Evolutionary conservation across 164 flowering plant species (phyloP).

Genomic region (Malania oleifera): DNA sequence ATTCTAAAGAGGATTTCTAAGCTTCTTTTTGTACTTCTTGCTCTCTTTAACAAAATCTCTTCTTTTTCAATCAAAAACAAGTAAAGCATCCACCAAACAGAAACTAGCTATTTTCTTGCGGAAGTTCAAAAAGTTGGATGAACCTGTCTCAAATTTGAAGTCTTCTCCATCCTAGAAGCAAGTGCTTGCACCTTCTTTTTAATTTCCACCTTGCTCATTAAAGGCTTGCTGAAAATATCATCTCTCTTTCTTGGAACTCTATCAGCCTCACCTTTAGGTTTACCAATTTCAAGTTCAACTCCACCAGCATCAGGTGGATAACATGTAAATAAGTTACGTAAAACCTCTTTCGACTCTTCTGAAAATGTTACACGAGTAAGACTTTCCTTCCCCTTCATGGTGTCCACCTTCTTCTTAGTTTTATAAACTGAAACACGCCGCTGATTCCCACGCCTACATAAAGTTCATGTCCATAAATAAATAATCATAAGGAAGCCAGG

Average conservation of each 20-base stretch:
- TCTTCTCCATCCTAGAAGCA: conserved; percentile 35
- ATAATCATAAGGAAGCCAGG: not conserved
- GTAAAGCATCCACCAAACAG: not conserved
- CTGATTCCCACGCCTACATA: conserved; percentile 45
- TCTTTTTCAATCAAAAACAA: too few relatives aligned
- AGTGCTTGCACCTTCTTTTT: conserved; percentile 45
- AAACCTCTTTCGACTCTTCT: conserved; percentile 43
- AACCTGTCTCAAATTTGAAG: conserved; percentile 49
- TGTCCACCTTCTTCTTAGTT: conserved; percentile 20
- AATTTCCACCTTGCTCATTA: conserved; percentile 43
- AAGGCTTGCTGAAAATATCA: conserved; percentile 51
- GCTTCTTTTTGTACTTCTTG: too few relatives aligned
- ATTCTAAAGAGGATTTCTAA: too few relatives aligned
- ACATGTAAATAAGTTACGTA: conserved; percentile 53
- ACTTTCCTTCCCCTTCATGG: conserved; percentile 20
- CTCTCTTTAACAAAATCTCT: too few relatives aligned
- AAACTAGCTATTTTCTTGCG: not conserved
- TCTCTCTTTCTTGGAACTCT: conserved; percentile 25
- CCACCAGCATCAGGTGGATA: conserved; percentile 71
- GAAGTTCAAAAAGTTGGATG: not conserved
- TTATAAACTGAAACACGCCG: conserved; percentile 69
- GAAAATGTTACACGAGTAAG: conserved; percentile 51
- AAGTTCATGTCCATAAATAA: not conserved
- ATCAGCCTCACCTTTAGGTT: conserved; percentile 10
- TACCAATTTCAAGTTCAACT: conserved; percentile 19